Conservation (phyloP, 352 stramenopile species). For the Pythium brassicae region DNA sequence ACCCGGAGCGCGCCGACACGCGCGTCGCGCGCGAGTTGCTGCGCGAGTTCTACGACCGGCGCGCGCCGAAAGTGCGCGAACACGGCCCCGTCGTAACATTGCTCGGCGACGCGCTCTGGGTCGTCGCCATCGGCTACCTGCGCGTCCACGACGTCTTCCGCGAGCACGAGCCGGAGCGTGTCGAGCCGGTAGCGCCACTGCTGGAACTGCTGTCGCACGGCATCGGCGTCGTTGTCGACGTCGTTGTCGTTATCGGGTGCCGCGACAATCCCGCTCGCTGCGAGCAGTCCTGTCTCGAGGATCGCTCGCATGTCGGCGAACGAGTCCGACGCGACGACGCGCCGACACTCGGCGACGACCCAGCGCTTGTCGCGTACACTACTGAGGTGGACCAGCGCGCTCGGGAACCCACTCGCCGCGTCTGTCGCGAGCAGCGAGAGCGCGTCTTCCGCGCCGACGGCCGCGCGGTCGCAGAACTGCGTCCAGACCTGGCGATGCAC, state of each 20-base stretch:
- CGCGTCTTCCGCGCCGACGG: background rate
- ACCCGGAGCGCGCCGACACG: constrained; percentile 36
- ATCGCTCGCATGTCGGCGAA: constrained; percentile 56
- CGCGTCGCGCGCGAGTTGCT: constrained; percentile 44
- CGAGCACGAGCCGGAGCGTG: constrained; percentile 39
- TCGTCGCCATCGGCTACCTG: constrained; percentile 26
- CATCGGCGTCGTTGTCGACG: background rate
- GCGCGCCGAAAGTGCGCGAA: constrained; percentile 29
- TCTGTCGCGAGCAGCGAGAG: constrained; percentile 8
- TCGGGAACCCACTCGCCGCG: constrained; percentile 17
- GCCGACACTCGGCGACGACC: constrained; percentile 43
- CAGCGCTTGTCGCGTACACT: constrained; percentile 40
- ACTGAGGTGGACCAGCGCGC: constrained; percentile 39
- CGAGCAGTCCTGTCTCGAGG: constrained; percentile 35
- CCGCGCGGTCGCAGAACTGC: constrained; percentile 26
- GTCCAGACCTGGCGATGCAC: constrained; percentile 53
- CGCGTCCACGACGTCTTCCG: constrained; percentile 29
- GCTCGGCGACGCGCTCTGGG: constrained; percentile 11
- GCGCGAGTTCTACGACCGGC: constrained; percentile 30
- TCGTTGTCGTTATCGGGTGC: too few species aligned
- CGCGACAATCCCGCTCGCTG: constrained; percentile 12
- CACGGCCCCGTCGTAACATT: constrained; percentile 38
- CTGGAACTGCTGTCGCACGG: constrained; percentile 22
- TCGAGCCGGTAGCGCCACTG: constrained; percentile 45
- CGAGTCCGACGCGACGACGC: constrained; percentile 31